A percentile compares a stretch with the other conserved stretches of the same genome.
Evolutionary conservation across 208 protist genomes (phyloP).

Genomic region (Histomonas meleagridis): DNA sequence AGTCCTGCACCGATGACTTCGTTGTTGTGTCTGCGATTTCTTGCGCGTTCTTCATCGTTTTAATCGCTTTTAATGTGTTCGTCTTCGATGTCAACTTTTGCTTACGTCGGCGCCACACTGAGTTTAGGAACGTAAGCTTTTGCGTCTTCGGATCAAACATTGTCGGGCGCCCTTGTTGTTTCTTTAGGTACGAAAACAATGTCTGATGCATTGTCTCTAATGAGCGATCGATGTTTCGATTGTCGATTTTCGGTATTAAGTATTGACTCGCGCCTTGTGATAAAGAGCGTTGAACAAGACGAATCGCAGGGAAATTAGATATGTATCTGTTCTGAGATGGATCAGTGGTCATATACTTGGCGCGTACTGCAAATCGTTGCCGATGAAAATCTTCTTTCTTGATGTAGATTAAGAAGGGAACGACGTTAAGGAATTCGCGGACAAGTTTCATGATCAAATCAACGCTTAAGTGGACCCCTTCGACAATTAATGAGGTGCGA

Average conservation of each 20-base stretch:
- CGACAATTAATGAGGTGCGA: not conserved
- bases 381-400: slow-evolving; percentile 19
- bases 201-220: slow-evolving; percentile 31
- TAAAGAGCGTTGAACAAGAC: not conserved
- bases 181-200: not conserved
- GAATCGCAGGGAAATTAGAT: not conserved
- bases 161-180: not conserved
- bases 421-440: not conserved
- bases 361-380: slow-evolving; percentile 32
- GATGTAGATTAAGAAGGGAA: slow-evolving; percentile 38
- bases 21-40: not conserved
- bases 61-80: not conserved
- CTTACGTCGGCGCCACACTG: not conserved
- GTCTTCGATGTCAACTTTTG: slow-evolving; percentile 18
- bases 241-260: slow-evolving; percentile 2
- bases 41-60: not conserved
- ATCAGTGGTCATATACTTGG: slow-evolving; percentile 31
- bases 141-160: not conserved
- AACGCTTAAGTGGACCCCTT: not conserved
- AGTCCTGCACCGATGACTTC: too few relatives aligned
- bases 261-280: not conserved
- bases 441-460: not conserved
- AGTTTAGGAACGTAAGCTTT: not conserved
- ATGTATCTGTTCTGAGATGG: slow-evolving; percentile 14
- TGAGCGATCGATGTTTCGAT: slow-evolving; percentile 19